Conservation (phyloP, 2,329 filamentous ascomycete genomes). For the Venturia pyrina region DNA sequence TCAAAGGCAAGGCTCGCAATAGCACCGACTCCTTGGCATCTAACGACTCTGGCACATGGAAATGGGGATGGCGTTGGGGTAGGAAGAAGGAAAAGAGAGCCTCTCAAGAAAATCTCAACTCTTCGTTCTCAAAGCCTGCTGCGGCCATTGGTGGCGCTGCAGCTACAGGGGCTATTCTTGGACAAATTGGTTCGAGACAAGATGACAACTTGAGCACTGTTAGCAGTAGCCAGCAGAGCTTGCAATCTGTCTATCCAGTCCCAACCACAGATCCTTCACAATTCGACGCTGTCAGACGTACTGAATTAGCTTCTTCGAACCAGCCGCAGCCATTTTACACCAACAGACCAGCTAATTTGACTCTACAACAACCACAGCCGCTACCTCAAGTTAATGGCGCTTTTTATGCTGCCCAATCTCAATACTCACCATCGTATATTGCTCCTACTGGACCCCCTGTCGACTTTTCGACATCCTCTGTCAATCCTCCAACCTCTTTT, state of each 20-base stretch:
- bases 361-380: slow-evolving; percentile 79
- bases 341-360: slow-evolving; percentile 49
- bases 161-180: slow-evolving; percentile 34
- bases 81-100: slow-evolving; percentile 33
- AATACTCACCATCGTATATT: slow-evolving; percentile 31
- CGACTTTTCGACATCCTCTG: slow-evolving; percentile 5
- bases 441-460: slow-evolving; percentile 31
- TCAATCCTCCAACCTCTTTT: background rate
- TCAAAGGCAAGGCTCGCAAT: slow-evolving; percentile 23
- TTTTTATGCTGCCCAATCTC: slow-evolving; percentile 45
- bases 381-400: slow-evolving; percentile 49
- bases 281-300: slow-evolving; percentile 47
- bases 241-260: slow-evolving; percentile 58
- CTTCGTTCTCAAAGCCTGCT: slow-evolving; percentile 24
- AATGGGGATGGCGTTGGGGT: slow-evolving; percentile 54
- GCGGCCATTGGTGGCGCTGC: slow-evolving; percentile 33
- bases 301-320: slow-evolving; percentile 35
- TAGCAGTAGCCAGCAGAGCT: slow-evolving; percentile 35
- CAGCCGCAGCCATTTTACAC: slow-evolving; percentile 25
- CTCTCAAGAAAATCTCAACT: slow-evolving; percentile 9
- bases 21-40: slow-evolving; percentile 45
- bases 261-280: slow-evolving; percentile 54
- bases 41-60: slow-evolving; percentile 42
- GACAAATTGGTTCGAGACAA: slow-evolving; percentile 31
- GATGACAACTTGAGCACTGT: slow-evolving; percentile 31